Conservation (phyloP, 345 rosid species). For the Xanthoceras sorbifolium region DNA sequence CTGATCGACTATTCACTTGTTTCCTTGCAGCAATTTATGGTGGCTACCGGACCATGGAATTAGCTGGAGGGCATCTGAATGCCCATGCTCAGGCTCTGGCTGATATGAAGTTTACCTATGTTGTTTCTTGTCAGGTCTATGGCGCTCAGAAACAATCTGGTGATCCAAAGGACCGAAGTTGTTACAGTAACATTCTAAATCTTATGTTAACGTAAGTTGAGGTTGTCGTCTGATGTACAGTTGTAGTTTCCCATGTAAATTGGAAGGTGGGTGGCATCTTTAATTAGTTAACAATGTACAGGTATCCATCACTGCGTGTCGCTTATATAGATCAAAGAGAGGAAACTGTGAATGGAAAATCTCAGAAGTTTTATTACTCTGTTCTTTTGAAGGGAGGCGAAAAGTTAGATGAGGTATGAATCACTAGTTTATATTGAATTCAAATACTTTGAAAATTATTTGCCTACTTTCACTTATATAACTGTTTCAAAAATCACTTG, state of each 20-base stretch:
- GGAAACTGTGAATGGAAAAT: slow-evolving; percentile 52
- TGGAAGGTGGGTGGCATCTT: slow-evolving; percentile 13
- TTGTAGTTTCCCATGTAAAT: slow-evolving; percentile 12
- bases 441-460: neutral
- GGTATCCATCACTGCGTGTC: slow-evolving; percentile 92
- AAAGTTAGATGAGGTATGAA: slow-evolving; percentile 71
- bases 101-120: slow-evolving; percentile 90
- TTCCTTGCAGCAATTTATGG: slow-evolving; percentile 46
- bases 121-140: slow-evolving; percentile 94
- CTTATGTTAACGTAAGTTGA: slow-evolving; percentile 86
- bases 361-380: slow-evolving; percentile 69
- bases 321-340: slow-evolving; percentile 91
- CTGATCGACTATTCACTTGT: slow-evolving; percentile 14
- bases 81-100: slow-evolving; percentile 65
- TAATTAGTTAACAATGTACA: slow-evolving; percentile 30
- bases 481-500: neutral
- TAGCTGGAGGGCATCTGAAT: slow-evolving; percentile 30
- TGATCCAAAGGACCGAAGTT: slow-evolving; percentile 54
- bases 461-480: slow-evolving; percentile 5
- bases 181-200: slow-evolving; percentile 73
- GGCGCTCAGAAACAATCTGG: slow-evolving; percentile 80
- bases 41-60: slow-evolving; percentile 38
- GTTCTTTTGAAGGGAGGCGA: slow-evolving; percentile 90
- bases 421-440: slow-evolving; percentile 16
- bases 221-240: neutral